A percentile compares a stretch with the other conserved stretches of the same genome.
Evolutionary conservation across 1,284 basidiomycete genomes (phyloP).

Genomic region (Earliella scabrosa): DNA sequence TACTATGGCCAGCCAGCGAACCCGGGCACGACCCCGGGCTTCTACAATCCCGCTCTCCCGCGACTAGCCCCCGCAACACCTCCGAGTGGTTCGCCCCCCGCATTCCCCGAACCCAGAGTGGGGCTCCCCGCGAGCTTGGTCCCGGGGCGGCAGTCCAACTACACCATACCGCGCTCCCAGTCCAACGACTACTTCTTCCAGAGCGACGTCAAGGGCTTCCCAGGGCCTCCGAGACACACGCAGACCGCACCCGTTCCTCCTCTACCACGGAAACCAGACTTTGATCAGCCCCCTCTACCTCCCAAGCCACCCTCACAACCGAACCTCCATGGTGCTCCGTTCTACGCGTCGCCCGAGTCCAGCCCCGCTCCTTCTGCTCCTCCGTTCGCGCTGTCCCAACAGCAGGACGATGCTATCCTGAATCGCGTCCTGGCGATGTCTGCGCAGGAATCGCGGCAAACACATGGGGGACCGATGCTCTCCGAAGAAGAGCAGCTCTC

Average conservation of each 20-base stretch:
- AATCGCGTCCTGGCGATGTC: conserved; percentile 55
- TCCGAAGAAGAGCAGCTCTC: conserved; percentile 69
- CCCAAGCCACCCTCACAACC: conserved; percentile 24
- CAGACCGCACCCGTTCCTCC: conserved; percentile 33
- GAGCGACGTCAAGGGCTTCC: conserved; percentile 2
- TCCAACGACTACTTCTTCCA: conserved; percentile 28
- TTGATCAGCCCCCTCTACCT: conserved; percentile 28
- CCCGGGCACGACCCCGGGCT: conserved; percentile 22
- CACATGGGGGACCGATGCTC: conserved; percentile 36
- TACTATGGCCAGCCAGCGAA: conserved; percentile 8
- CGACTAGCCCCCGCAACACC: conserved; percentile 9
- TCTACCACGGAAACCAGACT: conserved; percentile 38
- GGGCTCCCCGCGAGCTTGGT: conserved; percentile 22
- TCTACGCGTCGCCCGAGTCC: conserved; percentile 5
- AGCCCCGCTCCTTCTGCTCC: conserved; percentile 13
- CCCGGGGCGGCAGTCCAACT: conserved; percentile 13
- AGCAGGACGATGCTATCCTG: conserved; percentile 35
- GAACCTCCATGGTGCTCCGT: neutral
- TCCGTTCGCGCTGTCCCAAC: conserved; percentile 15
- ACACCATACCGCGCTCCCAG: conserved; percentile 11
- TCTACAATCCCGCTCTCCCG: conserved; percentile 31
- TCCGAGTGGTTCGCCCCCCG: conserved; percentile 4
- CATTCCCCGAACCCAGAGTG: conserved; percentile 18
- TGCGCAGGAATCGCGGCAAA: conserved; percentile 48
- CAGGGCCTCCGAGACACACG: conserved; percentile 14